Percentiles rank a stretch among this genome's conserved stretches.
phyloP scores from a whole-genome alignment of 768 basidiomycete genomes.

The Pholiota molesta region DNA sequence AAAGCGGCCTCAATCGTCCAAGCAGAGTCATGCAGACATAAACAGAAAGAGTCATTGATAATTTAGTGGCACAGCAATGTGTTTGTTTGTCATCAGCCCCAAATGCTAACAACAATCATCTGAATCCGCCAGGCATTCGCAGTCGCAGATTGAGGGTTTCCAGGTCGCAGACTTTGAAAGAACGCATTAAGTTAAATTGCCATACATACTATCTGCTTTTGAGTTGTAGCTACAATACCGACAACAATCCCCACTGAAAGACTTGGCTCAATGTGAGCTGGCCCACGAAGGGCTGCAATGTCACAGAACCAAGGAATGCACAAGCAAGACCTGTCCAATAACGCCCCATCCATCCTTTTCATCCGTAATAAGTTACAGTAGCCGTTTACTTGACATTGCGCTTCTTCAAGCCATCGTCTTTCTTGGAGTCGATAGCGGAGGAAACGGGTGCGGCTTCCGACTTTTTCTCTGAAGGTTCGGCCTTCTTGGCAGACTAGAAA shows the following conservation, averaged over 20 bases:
- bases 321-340: constrained; percentile 6
- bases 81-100: constrained; percentile 14
- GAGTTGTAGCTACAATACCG: constrained; percentile 16
- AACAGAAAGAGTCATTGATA: neutral
- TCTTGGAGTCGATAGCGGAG: constrained; percentile 73
- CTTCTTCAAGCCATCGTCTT: constrained; percentile 77
- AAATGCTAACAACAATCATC: neutral
- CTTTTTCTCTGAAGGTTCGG: constrained; percentile 68
- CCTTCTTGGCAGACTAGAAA: constrained; percentile 73
- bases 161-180: neutral
- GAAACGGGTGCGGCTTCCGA: constrained; percentile 67
- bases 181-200: constrained; percentile 9
- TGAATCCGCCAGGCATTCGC: too few species aligned
- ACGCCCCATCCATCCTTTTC: neutral
- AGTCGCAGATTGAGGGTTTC: too few species aligned
- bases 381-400: constrained; percentile 46
- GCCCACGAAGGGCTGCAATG: constrained; percentile 12
- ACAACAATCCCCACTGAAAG: constrained; percentile 10
- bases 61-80: neutral
- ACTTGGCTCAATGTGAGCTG: constrained; percentile 8
- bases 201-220: constrained; percentile 19
- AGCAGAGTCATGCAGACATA: constrained; percentile 5
- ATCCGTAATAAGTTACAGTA: constrained; percentile 14
- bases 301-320: constrained; percentile 16
- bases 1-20: neutral